These are phyloP conservation scores for Cladosporium sp. DNA, from an alignment of 2,329 filamentous ascomycete genomes.

Conservation along the genomic window DNA sequence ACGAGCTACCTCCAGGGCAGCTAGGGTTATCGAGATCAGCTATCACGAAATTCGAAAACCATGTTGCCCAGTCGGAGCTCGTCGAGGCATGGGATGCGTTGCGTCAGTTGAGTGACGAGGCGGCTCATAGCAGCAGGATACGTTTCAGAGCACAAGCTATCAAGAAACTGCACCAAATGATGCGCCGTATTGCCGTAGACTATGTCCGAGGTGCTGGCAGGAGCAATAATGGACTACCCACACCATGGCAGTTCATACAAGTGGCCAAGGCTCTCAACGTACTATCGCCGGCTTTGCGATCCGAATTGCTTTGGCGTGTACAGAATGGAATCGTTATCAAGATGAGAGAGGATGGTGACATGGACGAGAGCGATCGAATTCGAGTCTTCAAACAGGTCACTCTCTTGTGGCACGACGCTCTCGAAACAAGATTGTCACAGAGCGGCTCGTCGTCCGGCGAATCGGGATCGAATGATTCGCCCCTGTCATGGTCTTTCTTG, in stretches of 20 bases:
- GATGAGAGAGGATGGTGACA: background rate
- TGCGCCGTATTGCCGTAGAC: background rate
- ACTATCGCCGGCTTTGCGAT: background rate
- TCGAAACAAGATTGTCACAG: background rate
- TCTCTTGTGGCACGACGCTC: background rate
- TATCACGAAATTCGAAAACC: background rate
- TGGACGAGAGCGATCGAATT: background rate
- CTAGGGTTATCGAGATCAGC: background rate
- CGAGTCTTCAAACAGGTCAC: background rate
- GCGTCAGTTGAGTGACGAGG: background rate
- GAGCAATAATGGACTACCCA: background rate
- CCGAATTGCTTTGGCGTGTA: constrained; percentile 8
- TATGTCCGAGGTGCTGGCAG: background rate
- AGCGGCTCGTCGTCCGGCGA: background rate
- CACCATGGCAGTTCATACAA: background rate
- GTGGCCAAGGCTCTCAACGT: background rate
- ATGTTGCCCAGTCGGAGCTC: background rate
- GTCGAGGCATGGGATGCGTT: background rate
- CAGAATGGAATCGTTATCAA: background rate
- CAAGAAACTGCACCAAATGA: background rate
- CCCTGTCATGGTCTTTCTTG: background rate
- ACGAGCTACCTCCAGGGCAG: too few relatives aligned
- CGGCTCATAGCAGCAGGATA: background rate
- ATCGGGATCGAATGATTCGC: background rate
- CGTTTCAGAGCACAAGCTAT: background rate